Conservation (phyloP, 1,284 basidiomycete species). For the Moesziomyces globuligerus region DNA sequence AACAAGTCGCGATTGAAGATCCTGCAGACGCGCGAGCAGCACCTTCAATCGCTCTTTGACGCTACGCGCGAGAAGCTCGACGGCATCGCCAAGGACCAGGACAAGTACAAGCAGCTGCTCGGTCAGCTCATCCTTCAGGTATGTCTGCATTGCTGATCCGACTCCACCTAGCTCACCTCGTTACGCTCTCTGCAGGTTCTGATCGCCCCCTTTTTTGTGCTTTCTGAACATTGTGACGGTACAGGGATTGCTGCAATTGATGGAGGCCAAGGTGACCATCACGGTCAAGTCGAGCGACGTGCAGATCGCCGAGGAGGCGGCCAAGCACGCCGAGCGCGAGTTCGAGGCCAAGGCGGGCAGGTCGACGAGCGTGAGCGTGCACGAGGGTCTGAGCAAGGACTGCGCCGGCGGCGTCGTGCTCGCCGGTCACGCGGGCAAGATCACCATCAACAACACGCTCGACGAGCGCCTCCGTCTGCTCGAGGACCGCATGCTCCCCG, state of each 20-base stretch:
- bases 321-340: constrained; percentile 73
- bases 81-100: constrained; percentile 76
- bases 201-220: background rate
- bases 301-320: constrained; percentile 71
- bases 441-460: constrained; percentile 66
- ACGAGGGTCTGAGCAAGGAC: constrained; percentile 78
- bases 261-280: constrained; percentile 60
- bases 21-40: constrained; percentile 89
- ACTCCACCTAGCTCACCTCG: no score
- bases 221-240: no score
- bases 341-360: constrained; percentile 83
- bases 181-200: no score
- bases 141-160: no score
- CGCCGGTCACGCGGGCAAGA: constrained; percentile 57
- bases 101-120: constrained; percentile 69
- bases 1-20: constrained; percentile 92
- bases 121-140: constrained; percentile 79
- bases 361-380: constrained; percentile 74
- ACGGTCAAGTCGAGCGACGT: constrained; percentile 60
- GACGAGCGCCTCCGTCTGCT: constrained; percentile 63
- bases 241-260: constrained; percentile 63
- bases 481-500: constrained; percentile 65
- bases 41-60: constrained; percentile 87
- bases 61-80: constrained; percentile 76
- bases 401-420: constrained; percentile 59